Conservation (phyloP, 257 asterid species). For the Leonotis leonurus region DNA sequence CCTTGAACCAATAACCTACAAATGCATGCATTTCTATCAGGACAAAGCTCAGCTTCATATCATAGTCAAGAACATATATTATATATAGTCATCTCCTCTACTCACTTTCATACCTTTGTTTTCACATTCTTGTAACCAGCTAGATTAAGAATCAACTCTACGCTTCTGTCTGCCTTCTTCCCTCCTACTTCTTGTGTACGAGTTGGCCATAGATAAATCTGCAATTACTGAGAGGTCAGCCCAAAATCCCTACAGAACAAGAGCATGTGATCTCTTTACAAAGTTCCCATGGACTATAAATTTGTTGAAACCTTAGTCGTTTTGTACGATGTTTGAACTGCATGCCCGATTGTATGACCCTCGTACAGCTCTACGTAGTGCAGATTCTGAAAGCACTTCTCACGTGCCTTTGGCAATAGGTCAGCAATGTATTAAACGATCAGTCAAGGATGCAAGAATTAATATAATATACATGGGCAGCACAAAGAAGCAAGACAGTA, state of each 20-base stretch:
- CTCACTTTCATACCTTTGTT: conserved; percentile 58
- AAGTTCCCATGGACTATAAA: not conserved
- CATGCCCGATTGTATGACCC: conserved; percentile 93
- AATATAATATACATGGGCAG: too few relatives aligned
- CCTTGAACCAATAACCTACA: conserved; percentile 88
- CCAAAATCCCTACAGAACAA: not conserved
- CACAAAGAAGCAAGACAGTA: too few relatives aligned
- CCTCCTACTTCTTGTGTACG: conserved; percentile 68
- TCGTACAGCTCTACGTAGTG: conserved; percentile 84
- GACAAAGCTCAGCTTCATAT: conserved; percentile 10
- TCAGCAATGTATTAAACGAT: not conserved
- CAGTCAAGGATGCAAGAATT: not conserved
- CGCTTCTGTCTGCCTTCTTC: conserved; percentile 90
- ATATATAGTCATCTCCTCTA: too few relatives aligned
- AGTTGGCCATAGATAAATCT: conserved; percentile 98
- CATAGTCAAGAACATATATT: too few relatives aligned
- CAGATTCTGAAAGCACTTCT: conserved; percentile 92
- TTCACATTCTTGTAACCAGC: conserved; percentile 95
- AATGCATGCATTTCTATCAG: conserved; percentile 17
- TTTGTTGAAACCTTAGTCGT: conserved; percentile 68
- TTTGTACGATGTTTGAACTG: conserved; percentile 77
- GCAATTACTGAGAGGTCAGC: conserved; percentile 11
- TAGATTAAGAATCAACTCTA: conserved; percentile 57
- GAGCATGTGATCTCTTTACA: not conserved
- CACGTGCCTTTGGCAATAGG: conserved; percentile 61